Evolutionary conservation across 2,329 filamentous ascomycete species (phyloP).

Genomic region (Xylaria sp.): DNA sequence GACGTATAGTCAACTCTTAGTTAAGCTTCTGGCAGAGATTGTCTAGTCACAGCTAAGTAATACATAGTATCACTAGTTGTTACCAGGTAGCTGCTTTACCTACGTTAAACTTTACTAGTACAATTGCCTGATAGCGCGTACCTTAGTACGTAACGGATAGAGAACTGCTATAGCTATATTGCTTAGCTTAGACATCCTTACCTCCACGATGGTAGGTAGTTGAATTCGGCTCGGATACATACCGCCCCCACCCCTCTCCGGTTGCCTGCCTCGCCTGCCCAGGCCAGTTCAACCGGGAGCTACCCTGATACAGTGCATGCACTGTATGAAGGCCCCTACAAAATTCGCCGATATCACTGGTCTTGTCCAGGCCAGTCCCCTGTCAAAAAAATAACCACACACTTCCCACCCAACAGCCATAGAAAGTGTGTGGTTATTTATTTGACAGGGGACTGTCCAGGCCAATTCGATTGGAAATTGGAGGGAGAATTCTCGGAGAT

Average conservation of each 20-base stretch:
- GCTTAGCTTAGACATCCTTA: not conserved
- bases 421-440: too few species aligned
- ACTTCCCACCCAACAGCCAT: too few species aligned
- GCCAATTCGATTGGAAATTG: slow-evolving; percentile 19
- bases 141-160: not conserved
- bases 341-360: slow-evolving; percentile 22
- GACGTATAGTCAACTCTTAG: too few species aligned
- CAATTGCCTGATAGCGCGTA: too few species aligned
- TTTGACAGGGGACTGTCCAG: too few species aligned
- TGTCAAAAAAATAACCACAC: too few species aligned
- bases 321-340: slow-evolving; percentile 14
- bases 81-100: not conserved
- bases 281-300: slow-evolving; percentile 16
- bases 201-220: not conserved
- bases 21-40: not conserved
- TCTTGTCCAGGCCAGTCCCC: too few species aligned
- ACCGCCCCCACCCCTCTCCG: slow-evolving; percentile 2
- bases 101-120: not conserved
- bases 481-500: slow-evolving; percentile 34
- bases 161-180: not conserved
- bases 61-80: not conserved
- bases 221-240: slow-evolving; percentile 7
- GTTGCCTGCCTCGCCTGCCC: slow-evolving; percentile 14
- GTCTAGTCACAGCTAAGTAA: not conserved
- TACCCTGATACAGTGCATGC: not conserved